Evolutionary conservation across 495 filamentous ascomycete genomes (phyloP).

Genomic region (Neurospora sp.): DNA sequence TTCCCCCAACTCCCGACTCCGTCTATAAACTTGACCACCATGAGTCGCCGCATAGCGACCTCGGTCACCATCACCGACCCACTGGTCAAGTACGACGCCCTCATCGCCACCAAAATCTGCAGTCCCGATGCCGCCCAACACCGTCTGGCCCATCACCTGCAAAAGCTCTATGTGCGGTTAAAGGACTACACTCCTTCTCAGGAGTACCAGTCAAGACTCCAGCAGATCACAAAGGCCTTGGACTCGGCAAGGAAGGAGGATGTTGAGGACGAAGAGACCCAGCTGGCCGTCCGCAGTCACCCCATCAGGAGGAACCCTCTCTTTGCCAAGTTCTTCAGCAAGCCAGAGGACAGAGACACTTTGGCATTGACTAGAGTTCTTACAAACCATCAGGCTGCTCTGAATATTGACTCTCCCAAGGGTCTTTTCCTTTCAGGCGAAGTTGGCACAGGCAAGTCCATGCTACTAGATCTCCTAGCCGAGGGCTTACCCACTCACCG

Average conservation of each 20-base stretch:
- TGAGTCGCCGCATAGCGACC: slow-evolving; percentile 27
- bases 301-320: slow-evolving; percentile 41
- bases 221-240: slow-evolving; percentile 38
- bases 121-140: slow-evolving; percentile 56
- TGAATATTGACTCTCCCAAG: slow-evolving; percentile 50
- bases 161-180: slow-evolving; percentile 54
- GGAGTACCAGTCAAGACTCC: slow-evolving; percentile 48
- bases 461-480: slow-evolving; percentile 60
- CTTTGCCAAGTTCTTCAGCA: slow-evolving; percentile 33
- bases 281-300: slow-evolving; percentile 33
- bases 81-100: slow-evolving; percentile 53
- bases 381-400: slow-evolving; percentile 51
- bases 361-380: slow-evolving; percentile 50
- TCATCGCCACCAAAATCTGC: slow-evolving; percentile 49
- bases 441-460: slow-evolving; percentile 61
- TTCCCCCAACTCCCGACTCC: background rate
- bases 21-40: slow-evolving; percentile 2
- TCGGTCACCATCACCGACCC: slow-evolving; percentile 61
- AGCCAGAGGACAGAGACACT: slow-evolving; percentile 30
- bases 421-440: slow-evolving; percentile 61
- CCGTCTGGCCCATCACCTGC: slow-evolving; percentile 55
- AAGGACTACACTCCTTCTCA: slow-evolving; percentile 58
- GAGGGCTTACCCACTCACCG: slow-evolving; percentile 54
- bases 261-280: slow-evolving; percentile 4
- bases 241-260: slow-evolving; percentile 10